Conservation (phyloP, 2,329 filamentous ascomycete genomes). For the Sporothrix inflata region DNA sequence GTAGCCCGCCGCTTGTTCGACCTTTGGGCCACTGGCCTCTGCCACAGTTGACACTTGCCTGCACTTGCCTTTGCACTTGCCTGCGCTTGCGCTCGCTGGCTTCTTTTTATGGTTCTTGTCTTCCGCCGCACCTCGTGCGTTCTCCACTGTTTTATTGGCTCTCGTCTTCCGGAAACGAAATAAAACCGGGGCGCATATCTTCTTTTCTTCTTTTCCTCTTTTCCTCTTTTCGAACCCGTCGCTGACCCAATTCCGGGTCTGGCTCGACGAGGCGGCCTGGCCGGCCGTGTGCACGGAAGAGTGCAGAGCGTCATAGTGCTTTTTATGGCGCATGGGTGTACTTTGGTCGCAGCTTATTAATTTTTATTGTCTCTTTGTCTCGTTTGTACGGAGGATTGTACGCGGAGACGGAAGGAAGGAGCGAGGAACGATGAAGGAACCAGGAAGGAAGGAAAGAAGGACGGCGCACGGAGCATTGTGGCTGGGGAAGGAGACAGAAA, state of each 20-base stretch:
- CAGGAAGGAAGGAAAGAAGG: slow-evolving; percentile 12
- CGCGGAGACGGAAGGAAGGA: slow-evolving; percentile 2
- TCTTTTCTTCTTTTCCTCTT: background rate
- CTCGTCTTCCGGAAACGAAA: background rate
- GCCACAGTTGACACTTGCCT: background rate
- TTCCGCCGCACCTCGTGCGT: background rate
- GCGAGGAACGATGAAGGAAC: slow-evolving; percentile 1
- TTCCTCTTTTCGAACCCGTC: background rate
- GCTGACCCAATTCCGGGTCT: slow-evolving; percentile 21
- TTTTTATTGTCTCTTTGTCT: background rate
- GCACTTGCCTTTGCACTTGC: background rate
- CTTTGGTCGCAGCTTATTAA: background rate
- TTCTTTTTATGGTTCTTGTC: slow-evolving; percentile 23
- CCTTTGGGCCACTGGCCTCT: background rate
- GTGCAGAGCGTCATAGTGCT: background rate
- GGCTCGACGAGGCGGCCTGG: slow-evolving; percentile 13
- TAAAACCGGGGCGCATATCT: background rate
- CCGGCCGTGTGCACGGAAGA: background rate
- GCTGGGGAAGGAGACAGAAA: background rate
- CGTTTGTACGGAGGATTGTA: background rate
- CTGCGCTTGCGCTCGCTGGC: slow-evolving; percentile 5
- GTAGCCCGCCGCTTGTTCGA: slow-evolving; percentile 18
- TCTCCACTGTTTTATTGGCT: background rate
- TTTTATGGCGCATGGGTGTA: background rate
- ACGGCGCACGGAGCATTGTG: slow-evolving; percentile 5